A percentile compares a stretch with the other conserved stretches of the same genome.
phyloP scores from a whole-genome alignment of 1,284 basidiomycete genomes.

The Tilletia caries region DNA sequence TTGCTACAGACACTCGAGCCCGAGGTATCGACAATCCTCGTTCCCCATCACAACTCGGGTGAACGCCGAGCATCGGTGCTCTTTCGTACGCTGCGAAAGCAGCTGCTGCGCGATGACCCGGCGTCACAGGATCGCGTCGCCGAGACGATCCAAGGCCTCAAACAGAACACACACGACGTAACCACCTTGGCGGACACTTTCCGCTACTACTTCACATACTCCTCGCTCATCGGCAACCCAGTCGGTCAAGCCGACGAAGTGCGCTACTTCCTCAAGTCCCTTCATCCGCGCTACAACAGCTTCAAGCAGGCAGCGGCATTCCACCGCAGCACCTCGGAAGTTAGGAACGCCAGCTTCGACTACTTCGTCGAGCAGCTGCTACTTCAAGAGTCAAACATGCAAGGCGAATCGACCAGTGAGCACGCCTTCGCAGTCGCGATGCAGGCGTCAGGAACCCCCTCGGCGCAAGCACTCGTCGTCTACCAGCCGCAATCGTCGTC shows the following conservation, averaged over 20 bases:
- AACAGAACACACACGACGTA: not conserved
- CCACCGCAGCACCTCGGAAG: not conserved
- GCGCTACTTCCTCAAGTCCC: not conserved
- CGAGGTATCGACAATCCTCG: not conserved
- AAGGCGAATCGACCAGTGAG: not conserved
- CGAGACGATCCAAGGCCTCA: not conserved
- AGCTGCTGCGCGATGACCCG: not conserved
- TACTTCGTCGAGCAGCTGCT: not conserved
- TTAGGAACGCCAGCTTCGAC: not conserved
- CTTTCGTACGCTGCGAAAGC: not conserved
- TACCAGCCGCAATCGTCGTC: too few species aligned
- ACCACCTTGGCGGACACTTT: not conserved
- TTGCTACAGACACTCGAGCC: not conserved
- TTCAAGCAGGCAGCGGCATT: not conserved
- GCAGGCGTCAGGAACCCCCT: not conserved
- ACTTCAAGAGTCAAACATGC: not conserved
- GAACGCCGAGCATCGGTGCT: not conserved
- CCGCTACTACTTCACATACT: not conserved
- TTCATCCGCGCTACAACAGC: not conserved
- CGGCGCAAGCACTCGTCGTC: too few species aligned
- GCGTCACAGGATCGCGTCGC: not conserved
- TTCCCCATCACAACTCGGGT: not conserved
- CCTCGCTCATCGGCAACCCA: not conserved
- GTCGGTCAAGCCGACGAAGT: not conserved
- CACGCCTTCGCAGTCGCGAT: not conserved